These are phyloP conservation scores for Spinellus fusiger DNA, from an alignment of 192 early-diverging fungal species.

Conservation along the genomic window DNA sequence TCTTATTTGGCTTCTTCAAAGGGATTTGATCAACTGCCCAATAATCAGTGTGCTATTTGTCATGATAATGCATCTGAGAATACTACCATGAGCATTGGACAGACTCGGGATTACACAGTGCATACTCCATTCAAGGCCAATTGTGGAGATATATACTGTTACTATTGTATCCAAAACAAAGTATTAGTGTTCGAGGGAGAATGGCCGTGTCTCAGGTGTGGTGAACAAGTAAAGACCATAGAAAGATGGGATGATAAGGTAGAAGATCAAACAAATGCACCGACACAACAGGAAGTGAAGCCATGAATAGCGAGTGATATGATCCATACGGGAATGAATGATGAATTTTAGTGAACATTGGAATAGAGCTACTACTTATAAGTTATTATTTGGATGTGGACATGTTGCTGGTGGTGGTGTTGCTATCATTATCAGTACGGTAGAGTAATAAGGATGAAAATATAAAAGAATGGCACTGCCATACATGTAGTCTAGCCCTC, in stretches of 20 bases:
- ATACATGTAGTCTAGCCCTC: no score
- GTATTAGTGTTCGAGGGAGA: slow-evolving; percentile 65
- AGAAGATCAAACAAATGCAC: slow-evolving; percentile 39
- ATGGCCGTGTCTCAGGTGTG: slow-evolving; percentile 77
- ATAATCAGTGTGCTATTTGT: slow-evolving; percentile 76
- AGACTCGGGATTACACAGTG: slow-evolving; percentile 27
- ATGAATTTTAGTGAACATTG: no score
- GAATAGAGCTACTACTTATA: no score
- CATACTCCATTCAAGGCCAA: slow-evolving; percentile 74
- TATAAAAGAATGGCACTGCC: no score
- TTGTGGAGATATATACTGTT: slow-evolving; percentile 87
- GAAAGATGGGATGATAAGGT: slow-evolving; percentile 35
- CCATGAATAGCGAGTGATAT: no score
- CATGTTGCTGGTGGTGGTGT: no score
- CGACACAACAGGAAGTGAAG: no score
- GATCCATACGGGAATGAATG: no score
- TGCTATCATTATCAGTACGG: no score
- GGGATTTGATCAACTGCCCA: slow-evolving; percentile 50
- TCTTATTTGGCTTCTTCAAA: slow-evolving; percentile 38
- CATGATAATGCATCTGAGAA: slow-evolving; percentile 39
- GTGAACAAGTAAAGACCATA: slow-evolving; percentile 56
- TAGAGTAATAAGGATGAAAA: no score
- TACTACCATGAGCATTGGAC: slow-evolving; percentile 26
- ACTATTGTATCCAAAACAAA: slow-evolving; percentile 80
- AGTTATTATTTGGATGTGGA: no score